These are phyloP conservation scores for Mycena latifolia DNA, from an alignment of 768 basidiomycete species.

Conservation along the genomic window DNA sequence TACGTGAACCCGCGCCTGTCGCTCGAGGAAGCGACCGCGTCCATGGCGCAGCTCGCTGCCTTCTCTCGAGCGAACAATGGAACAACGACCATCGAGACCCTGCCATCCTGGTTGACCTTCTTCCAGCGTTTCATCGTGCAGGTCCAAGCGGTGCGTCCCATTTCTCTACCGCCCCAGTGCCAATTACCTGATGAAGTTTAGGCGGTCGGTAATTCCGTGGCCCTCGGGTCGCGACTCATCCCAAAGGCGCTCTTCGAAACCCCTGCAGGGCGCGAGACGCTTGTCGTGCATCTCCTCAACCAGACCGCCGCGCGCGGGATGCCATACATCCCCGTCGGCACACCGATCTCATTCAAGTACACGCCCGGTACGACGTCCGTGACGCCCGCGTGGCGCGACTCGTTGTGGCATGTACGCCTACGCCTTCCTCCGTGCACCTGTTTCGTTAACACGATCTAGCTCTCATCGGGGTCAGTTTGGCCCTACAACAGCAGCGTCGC, in stretches of 20 bases:
- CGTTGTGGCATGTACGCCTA: conserved; percentile 26
- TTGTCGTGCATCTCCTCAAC: conserved; percentile 24
- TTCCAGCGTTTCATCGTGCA: conserved; percentile 2
- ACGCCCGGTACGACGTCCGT: conserved; percentile 27
- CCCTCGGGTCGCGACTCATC: conserved; percentile 44
- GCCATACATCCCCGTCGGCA: conserved; percentile 23
- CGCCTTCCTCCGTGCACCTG: no score
- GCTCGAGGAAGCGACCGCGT: background rate
- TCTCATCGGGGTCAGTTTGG: background rate
- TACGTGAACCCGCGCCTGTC: conserved; percentile 27
- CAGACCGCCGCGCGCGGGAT: conserved; percentile 32
- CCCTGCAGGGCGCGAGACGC: conserved; percentile 30
- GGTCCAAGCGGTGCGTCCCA: conserved; percentile 9
- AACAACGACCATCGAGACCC: background rate
- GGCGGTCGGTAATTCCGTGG: conserved; percentile 5
- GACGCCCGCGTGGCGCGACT: conserved; percentile 36
- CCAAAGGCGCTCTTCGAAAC: conserved; percentile 41
- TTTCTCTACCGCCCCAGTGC: background rate
- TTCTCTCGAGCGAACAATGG: conserved; percentile 17
- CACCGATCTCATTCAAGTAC: conserved; percentile 30
- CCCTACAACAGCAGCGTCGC: conserved; percentile 12
- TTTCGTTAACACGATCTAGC: background rate
- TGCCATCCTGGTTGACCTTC: conserved; percentile 16
- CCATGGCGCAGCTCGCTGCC: conserved; percentile 9
- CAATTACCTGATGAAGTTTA: background rate